Base-by-base conservation (phyloP, 352 stramenopile genomes). In the Salisapilia sapeloensis region DNA sequence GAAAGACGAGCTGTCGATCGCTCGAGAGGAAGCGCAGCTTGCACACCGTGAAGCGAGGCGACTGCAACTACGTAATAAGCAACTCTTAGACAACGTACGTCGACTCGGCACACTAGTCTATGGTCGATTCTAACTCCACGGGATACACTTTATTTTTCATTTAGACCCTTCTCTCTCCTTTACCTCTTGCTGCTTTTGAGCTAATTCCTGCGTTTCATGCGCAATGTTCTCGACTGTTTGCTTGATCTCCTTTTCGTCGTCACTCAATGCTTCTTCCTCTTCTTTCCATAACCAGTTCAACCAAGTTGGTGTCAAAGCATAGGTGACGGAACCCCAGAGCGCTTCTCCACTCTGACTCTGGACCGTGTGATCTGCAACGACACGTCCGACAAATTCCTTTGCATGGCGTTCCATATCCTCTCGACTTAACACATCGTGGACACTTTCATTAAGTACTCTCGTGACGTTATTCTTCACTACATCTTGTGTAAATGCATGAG, bases 351-450 rank as follows among this genome's bases (percentile, higher is more conserved):
- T 63, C 40, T 85, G 69, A 8, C 62, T 65, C 33, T 85, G 70
- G 18, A 89, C 69, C 0, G 70, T 89, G 29, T 82, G 65, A 44
- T 89, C 72, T 15, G 53, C 56, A n/a, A 89, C 62, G n/a, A 89
- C 67, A 2, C 49, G 52, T 24, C 66, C 62, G 6, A 89, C 61
- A 37, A 89, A 89, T 38, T 80, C 63, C 35, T 89, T 89, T 42
- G 72, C 69, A 45, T 89, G 72, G 34, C 76, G 60, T 38, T 85
- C 64, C 38, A 85, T 56, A 29, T 89, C 72, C 12, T 35, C n/a
- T 11, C 63, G 66, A 33, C 67, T 84, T 21, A 89, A 52, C 15
- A 85, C 60, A 11, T 82, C 54, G 46, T 89, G 72, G 26, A 85
- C 63, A 6, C 69, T 67, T 9, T 72, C 56, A n/a, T 50, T 50